Evolutionary conservation across 805 yeast genomes (phyloP).

Genomic region (Komagataella kurtzmanii): DNA sequence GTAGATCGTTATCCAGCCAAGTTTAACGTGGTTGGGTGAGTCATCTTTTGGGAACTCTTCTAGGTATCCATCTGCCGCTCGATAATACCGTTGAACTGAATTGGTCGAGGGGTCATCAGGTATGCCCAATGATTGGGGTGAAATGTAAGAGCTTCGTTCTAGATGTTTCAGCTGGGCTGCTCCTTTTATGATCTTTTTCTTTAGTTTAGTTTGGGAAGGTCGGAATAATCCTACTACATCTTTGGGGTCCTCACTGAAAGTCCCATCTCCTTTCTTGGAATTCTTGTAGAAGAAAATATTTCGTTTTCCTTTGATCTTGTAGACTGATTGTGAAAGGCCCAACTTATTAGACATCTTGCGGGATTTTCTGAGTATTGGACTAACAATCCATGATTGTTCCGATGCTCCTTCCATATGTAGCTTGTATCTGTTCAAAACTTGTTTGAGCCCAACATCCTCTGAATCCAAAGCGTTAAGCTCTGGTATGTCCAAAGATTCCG

Average conservation of each 20-base stretch:
- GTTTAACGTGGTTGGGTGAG: constrained; percentile 41
- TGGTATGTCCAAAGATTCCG: constrained; percentile 1
- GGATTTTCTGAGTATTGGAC: constrained; percentile 31
- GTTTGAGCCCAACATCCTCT: constrained; percentile 1
- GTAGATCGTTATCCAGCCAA: constrained; percentile 55
- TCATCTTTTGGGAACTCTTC: constrained; percentile 41
- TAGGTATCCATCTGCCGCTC: constrained; percentile 44
- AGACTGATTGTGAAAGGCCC: constrained; percentile 3
- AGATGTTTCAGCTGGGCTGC: not conserved
- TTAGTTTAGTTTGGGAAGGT: constrained; percentile 23
- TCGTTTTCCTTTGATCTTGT: constrained; percentile 9
- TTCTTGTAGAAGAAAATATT: constrained; percentile 8
- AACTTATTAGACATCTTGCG: constrained; percentile 8
- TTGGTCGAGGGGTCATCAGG: not conserved
- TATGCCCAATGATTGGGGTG: not conserved
- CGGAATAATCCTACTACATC: constrained; percentile 24
- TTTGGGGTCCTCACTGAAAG: constrained; percentile 3
- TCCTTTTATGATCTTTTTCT: constrained; percentile 22
- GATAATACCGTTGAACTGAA: constrained; percentile 14
- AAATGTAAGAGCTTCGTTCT: not conserved
- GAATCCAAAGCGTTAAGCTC: constrained; percentile 9
- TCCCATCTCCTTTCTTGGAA: constrained; percentile 1
- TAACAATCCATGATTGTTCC: constrained; percentile 20
- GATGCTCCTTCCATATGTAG: constrained; percentile 9
- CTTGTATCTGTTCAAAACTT: constrained; percentile 14